Conservation (phyloP, 2,329 filamentous ascomycete species). For the Fusarium concolor region DNA sequence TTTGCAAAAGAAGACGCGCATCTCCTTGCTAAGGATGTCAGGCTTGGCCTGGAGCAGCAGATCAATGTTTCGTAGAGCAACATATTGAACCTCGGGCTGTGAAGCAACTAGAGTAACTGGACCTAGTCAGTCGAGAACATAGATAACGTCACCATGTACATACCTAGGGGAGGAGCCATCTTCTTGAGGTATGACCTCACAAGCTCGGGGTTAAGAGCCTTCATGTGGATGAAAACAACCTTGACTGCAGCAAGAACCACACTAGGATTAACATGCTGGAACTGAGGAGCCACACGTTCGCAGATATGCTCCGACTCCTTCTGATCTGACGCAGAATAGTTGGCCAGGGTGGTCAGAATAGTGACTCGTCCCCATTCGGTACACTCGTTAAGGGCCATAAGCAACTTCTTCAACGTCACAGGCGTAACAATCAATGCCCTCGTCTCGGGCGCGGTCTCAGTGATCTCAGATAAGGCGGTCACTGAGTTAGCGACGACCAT, state of each 20-base stretch:
- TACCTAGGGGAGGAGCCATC: constrained; percentile 95
- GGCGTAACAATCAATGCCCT: constrained; percentile 85
- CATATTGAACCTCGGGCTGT: constrained; percentile 96
- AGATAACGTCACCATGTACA: constrained; percentile 42
- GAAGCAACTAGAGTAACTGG: constrained; percentile 94
- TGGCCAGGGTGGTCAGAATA: constrained; percentile 87
- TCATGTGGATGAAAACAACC: constrained; percentile 97
- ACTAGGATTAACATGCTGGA: constrained; percentile 97
- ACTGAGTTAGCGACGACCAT: constrained; percentile 99
- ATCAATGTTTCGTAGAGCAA: constrained; percentile 95
- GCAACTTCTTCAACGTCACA: constrained; percentile 88
- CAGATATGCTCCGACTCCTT: constrained; percentile 99
- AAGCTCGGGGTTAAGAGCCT: constrained; percentile 79
- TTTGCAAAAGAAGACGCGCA: constrained; percentile 99
- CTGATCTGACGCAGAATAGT: constrained; percentile 86
- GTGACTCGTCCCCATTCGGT: constrained; percentile 98
- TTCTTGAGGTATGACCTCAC: constrained; percentile 93
- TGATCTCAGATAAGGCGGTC: constrained; percentile 91
- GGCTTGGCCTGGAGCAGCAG: constrained; percentile 94
- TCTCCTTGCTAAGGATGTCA: constrained; percentile 95
- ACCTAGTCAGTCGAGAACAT: not conserved
- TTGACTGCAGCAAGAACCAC: constrained; percentile 98
- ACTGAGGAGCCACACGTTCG: constrained; percentile 94
- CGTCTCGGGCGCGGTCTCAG: constrained; percentile 90
- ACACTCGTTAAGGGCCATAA: constrained; percentile 97